Base-by-base conservation (phyloP, 2,329 filamentous ascomycete genomes). In the Fusarium duplospermum region DNA sequence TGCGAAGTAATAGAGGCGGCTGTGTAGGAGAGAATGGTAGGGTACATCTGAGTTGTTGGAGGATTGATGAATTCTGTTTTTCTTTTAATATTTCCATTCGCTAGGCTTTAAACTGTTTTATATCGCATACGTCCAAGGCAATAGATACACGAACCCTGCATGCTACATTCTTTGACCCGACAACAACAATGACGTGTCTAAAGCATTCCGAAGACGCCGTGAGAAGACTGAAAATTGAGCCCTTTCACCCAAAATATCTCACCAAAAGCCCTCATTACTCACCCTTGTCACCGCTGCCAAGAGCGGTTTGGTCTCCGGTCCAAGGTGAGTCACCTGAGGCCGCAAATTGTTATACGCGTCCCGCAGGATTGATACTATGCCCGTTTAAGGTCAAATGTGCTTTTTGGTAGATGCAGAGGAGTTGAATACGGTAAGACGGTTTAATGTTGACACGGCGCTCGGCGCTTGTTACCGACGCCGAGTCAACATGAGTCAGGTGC, bases 391-490 rank as follows among this genome's bases (percentile, higher is more conserved):
- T 11, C 20, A 24, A 27, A 57, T 3, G n/a, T 16, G 14, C 20
- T 22, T 14, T 35, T 11, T 35, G 20, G 16, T 2, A 57, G 13
- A 36, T 6, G 52, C 20, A 18, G 29, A 2, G 7, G 31, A 22
- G 8, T 36, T 18, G 24, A 52, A 52, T 20, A 14, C n/a, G 13
- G 31, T 27, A 16, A 20, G 31, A 3, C 29, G 8, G 31, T 22
- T 14, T 16, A 13, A 9, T 33, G 13, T 18, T 33, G 31, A 4
- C 9, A 14, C 57, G 57, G 36, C 36, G 10, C 5, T 60, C 36
- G 57, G 57, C 18, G 36, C 16, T 29, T 31, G 16, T 60, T 18
- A 27, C 57, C 36, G 57, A 42, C 35, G 36, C 57, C 57, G 57
- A 42, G 24, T 24, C 20, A 60, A 29, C 14, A 36, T 29, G 36